phyloP scores from a whole-genome alignment of 371 early-diverging fungal species.

The Circinella umbellata region DNA sequence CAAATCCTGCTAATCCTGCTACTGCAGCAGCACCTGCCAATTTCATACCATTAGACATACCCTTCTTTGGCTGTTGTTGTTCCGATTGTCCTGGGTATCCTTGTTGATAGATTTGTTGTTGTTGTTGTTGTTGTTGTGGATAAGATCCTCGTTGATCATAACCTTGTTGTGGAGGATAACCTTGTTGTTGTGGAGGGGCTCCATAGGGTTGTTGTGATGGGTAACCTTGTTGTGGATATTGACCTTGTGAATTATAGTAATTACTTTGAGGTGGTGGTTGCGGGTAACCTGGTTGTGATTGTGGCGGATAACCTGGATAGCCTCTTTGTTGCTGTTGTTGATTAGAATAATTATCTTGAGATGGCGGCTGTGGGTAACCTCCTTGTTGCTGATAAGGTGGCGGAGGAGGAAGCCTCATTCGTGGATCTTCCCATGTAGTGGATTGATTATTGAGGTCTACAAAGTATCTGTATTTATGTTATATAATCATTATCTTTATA shows the following conservation, averaged over 20 bases:
- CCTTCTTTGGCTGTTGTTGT: slow-evolving; percentile 13
- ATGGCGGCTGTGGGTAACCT: slow-evolving; percentile 11
- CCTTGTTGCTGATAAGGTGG: slow-evolving; percentile 16
- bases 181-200: slow-evolving; percentile 11
- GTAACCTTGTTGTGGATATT: slow-evolving; percentile 15
- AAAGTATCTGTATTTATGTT: slow-evolving; percentile 43
- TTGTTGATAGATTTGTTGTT: slow-evolving; percentile 5
- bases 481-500: no score
- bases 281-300: slow-evolving; percentile 9
- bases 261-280: slow-evolving; percentile 12
- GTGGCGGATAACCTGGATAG: not conserved
- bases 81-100: slow-evolving; percentile 6
- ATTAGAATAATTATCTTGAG: slow-evolving; percentile 8
- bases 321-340: slow-evolving; percentile 19
- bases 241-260: slow-evolving; percentile 7
- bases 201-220: slow-evolving; percentile 16
- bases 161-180: slow-evolving; percentile 17
- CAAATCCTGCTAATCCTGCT: slow-evolving; percentile 44
- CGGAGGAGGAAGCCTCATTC: slow-evolving; percentile 14
- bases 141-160: not conserved
- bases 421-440: slow-evolving; percentile 71
- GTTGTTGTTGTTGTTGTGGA: slow-evolving; percentile 12
- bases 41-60: slow-evolving; percentile 50
- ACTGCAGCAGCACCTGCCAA: slow-evolving; percentile 48
- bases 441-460: slow-evolving; percentile 58